Conservation (phyloP, 306 rosid genomes). For the Dryas octopetala region DNA sequence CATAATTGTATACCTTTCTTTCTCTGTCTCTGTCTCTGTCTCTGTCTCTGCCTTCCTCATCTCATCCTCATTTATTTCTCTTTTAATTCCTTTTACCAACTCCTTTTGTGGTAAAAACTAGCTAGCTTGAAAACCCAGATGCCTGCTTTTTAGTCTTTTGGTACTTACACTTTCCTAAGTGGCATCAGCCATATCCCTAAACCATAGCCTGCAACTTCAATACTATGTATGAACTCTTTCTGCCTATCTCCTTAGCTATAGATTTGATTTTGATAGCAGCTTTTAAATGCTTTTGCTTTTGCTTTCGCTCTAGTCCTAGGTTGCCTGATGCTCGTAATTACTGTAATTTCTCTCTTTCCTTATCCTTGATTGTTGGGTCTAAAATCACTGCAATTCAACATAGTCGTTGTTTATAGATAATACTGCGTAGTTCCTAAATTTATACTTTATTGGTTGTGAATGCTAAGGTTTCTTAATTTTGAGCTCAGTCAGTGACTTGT, state of each 20-base stretch:
- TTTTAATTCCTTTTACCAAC: conserved; percentile 34
- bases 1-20: conserved; percentile 25
- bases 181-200: conserved; percentile 17
- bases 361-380: not conserved
- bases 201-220: conserved; percentile 31
- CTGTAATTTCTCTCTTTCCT: not conserved
- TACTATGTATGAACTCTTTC: conserved; percentile 38
- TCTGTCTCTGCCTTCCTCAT: conserved; percentile 25
- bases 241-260: conserved; percentile 22
- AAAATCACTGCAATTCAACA: not conserved
- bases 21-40: conserved; percentile 17
- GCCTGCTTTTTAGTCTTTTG: conserved; percentile 21
- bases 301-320: not conserved
- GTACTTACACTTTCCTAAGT: conserved; percentile 19
- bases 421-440: not conserved
- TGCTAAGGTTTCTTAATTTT: not conserved
- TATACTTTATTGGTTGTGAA: conserved; percentile 7
- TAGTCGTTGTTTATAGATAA: not conserved
- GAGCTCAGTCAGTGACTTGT: not conserved
- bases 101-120: conserved; percentile 35
- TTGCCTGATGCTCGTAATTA: not conserved
- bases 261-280: conserved; percentile 12
- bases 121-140: conserved; percentile 23
- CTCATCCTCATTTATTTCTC: conserved; percentile 42
- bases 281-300: conserved; percentile 10